Percentiles rank a stretch among this genome's conserved stretches.
phyloP scores from a whole-genome alignment of 371 early-diverging fungal species.

The Rhizopus arrhizus region DNA sequence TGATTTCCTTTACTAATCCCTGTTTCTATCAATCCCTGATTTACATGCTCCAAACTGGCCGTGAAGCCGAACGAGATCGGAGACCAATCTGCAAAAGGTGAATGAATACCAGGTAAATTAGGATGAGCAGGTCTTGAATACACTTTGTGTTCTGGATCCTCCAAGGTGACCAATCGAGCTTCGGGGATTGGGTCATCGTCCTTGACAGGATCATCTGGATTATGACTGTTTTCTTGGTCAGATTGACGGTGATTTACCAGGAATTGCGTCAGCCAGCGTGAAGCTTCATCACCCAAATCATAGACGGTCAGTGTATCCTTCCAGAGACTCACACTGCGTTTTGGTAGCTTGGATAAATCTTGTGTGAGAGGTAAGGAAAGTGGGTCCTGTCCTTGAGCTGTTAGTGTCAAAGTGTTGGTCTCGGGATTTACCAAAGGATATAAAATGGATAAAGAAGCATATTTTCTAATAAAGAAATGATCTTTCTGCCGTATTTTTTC shows the following conservation, averaged over 20 bases:
- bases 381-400: slow-evolving; percentile 23
- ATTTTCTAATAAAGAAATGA: slow-evolving; percentile 29
- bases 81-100: slow-evolving; percentile 49
- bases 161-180: slow-evolving; percentile 42
- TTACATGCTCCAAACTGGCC: slow-evolving; percentile 37
- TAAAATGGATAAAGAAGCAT: slow-evolving; percentile 41
- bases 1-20: slow-evolving; percentile 36
- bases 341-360: slow-evolving; percentile 15
- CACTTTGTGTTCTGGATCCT: slow-evolving; percentile 28
- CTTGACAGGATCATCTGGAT: slow-evolving; percentile 14
- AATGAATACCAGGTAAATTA: slow-evolving; percentile 38
- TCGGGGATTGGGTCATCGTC: slow-evolving; percentile 10
- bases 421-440: slow-evolving; percentile 28
- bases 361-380: slow-evolving; percentile 38
- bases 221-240: slow-evolving; percentile 34
- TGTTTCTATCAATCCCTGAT: slow-evolving; percentile 30
- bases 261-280: slow-evolving; percentile 40
- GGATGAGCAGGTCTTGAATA: slow-evolving; percentile 49
- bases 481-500: not conserved
- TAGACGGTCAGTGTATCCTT: slow-evolving; percentile 32
- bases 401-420: slow-evolving; percentile 31
- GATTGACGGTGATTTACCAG: slow-evolving; percentile 32
- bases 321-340: slow-evolving; percentile 38
- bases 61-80: slow-evolving; percentile 49
- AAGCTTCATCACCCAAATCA: slow-evolving; percentile 49